Base-by-base conservation (phyloP, 1,284 basidiomycete species). In the Ganoderma leucocontextum region DNA sequence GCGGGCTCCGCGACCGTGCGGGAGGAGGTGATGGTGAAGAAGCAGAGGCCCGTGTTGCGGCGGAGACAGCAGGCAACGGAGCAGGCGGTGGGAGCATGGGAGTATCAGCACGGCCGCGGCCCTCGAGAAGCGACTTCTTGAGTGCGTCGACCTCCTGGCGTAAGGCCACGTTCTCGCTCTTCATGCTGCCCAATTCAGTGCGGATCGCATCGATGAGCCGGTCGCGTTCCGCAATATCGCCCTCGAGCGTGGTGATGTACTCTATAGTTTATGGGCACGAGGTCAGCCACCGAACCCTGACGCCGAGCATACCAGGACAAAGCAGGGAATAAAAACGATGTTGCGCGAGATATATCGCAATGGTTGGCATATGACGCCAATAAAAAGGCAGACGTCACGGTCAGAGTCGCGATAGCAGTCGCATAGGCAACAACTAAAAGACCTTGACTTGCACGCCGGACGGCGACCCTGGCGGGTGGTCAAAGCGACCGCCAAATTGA, bases 201-300 rank as follows among this genome's bases (percentile, higher is more conserved):
- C 94, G 91, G 75, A 99, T 94, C 35, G 93, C 91, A 72, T 95
- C 91, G 74, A 99, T 94, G 68, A 98, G 88, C 35, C 89, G 85
- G 82, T 99, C 97, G 52, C 97, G 91, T 76, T 97, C 95, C 41
- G 94, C 92, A 75, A 99, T 95, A 80, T 98, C 95, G 61, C 91
- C 93, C 81, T 99, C 97, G 64, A 98, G 90, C 0, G 95, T 95
- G 8, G 92, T 87, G 72, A 98, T 97, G 80, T 98, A 97, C 81
- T 98, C 96, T 93, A 71, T 9, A 57, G 36, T 57, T 57, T 15
- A 36, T 19, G 22, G n/a, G 60, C 33, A 55, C 41, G 60, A 29
- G 35, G 65, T 66, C 52, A 66, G 60, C 41, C 57, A 59, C 57
- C 42, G 36, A 62, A 64, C 25, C 47, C 15, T 61, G 44, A 61